phyloP scores from a whole-genome alignment of 768 basidiomycete genomes.

The Hericium coralloides region DNA sequence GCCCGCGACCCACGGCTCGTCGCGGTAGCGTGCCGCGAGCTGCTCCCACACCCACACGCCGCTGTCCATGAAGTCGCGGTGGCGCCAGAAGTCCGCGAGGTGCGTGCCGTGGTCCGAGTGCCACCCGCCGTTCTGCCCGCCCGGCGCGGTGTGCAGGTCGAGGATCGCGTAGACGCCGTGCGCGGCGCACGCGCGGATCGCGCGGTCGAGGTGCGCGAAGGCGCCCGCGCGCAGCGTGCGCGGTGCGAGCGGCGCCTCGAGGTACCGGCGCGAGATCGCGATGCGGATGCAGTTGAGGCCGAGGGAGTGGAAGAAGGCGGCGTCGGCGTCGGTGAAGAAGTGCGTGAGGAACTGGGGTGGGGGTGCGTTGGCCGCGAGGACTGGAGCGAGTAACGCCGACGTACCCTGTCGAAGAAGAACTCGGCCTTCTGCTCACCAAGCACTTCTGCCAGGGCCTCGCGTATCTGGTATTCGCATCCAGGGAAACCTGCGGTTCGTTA shows the following conservation, averaged over 20 bases:
- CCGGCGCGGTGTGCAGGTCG: constrained; percentile 29
- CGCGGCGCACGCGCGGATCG: constrained; percentile 31
- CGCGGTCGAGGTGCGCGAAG: constrained; percentile 33
- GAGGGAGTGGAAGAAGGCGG: constrained; percentile 28
- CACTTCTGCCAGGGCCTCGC: constrained; percentile 25
- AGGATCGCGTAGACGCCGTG: constrained; percentile 33
- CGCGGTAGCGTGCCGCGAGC: constrained; percentile 32
- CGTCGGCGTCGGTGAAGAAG: constrained; percentile 34
- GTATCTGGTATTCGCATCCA: constrained; percentile 30
- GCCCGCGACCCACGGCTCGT: constrained; percentile 37
- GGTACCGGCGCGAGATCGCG: constrained; percentile 24
- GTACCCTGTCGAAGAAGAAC: constrained; percentile 35
- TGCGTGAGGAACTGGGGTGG: constrained; percentile 30
- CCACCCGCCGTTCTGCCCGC: constrained; percentile 25
- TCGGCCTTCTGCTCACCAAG: constrained; percentile 29
- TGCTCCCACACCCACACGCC: constrained; percentile 31
- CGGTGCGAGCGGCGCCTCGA: constrained; percentile 31
- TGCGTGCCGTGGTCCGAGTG: constrained; percentile 24
- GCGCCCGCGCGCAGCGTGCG: constrained; percentile 28
- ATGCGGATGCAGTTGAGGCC: constrained; percentile 32
- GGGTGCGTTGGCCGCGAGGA: neutral
- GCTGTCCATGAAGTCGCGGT: constrained; percentile 35
- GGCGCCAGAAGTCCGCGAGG: constrained; percentile 27
- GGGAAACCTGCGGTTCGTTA: constrained; percentile 23
- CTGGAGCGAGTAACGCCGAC: neutral